Base-by-base conservation (phyloP, 768 basidiomycete species). In the Panaeolus cyanescens region DNA sequence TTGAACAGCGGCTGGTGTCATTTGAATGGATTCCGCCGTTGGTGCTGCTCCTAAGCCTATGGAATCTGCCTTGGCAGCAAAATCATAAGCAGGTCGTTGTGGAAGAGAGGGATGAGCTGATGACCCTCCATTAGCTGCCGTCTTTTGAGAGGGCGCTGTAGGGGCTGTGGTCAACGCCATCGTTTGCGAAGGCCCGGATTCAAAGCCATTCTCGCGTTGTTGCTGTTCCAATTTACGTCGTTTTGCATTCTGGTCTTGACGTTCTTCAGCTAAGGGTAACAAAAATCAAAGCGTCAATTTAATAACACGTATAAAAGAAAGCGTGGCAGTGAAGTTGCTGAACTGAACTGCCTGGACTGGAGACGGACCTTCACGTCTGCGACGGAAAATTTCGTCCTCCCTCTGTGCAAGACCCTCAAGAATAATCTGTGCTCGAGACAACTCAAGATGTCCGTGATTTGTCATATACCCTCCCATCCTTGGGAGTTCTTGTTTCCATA, bases 381-480 rank as follows among this genome's bases (percentile, higher is more conserved):
- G 86, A 70, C 90, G 81, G 77, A 99, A 99, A 67, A 99, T 99
- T 54, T 95, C 95, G 77, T 96, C 95, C 79, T 99, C 97, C 71
- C 91, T 81, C 74, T 82, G 84, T n/a, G 96, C 95, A 63, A 99
- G 81, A 62, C 95, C 96, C 74, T 96, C 93, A 74, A 99, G 85
- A 70, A 99, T 97, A 70, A 98, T 88, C 79, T 97, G 91, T 54
- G 90, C 93, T 75, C 96, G 83, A 55, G 85, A 79, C 64, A 98
- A 79, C 72, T 94, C 90, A 73, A 99, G 83, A 69, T 86, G 83
- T 60, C 97, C 97, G 75, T 97, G 90, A 70, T 97, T 89, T 54
- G 96, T 96, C 70, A 99, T 69, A 77, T 99, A 99, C 50, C 97
- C 97, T 57, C 96, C 96, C 97, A 99, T 99, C 70, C 91, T 85